phyloP scores from a whole-genome alignment of 1,284 basidiomycete genomes.

The Fomitopsis pinicola region DNA sequence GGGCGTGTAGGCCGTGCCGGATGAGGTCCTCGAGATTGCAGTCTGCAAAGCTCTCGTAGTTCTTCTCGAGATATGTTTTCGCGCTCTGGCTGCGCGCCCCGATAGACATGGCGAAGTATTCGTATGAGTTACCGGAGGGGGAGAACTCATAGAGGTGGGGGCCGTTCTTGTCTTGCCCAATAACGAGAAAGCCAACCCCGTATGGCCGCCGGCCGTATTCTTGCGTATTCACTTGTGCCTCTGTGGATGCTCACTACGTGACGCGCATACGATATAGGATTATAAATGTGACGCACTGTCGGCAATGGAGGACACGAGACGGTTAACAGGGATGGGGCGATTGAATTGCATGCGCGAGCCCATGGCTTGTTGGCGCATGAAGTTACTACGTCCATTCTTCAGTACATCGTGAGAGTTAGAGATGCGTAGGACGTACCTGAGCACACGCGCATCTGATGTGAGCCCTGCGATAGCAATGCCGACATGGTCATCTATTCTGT shows the following conservation, averaged over 20 bases:
- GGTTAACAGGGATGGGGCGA: slow-evolving; percentile 90
- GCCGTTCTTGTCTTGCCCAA: slow-evolving; percentile 91
- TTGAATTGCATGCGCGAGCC: slow-evolving; percentile 93
- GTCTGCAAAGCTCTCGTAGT: slow-evolving; percentile 84
- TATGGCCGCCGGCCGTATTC: slow-evolving; percentile 98
- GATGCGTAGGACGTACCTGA: slow-evolving; percentile 58
- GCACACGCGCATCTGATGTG: slow-evolving; percentile 95
- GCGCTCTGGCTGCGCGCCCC: slow-evolving; percentile 97
- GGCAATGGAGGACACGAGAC: slow-evolving; percentile 90
- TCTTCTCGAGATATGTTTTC: slow-evolving; percentile 97
- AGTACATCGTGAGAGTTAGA: not conserved
- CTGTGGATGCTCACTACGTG: slow-evolving; percentile 34
- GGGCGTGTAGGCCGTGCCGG: slow-evolving; percentile 87
- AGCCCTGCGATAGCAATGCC: slow-evolving; percentile 98
- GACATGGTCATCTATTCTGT: slow-evolving; percentile 98
- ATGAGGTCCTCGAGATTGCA: slow-evolving; percentile 83
- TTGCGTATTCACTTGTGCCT: slow-evolving; percentile 99
- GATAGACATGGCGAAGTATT: slow-evolving; percentile 98
- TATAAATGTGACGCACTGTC: slow-evolving; percentile 66
- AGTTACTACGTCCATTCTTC: slow-evolving; percentile 62
- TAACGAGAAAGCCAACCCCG: slow-evolving; percentile 97
- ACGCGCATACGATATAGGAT: not conserved
- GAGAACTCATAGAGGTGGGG: slow-evolving; percentile 99
- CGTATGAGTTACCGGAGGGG: slow-evolving; percentile 95
- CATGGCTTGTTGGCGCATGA: slow-evolving; percentile 99